These are phyloP conservation scores for Castanea crenata DNA, from an alignment of 306 rosid species.

Conservation along the genomic window DNA sequence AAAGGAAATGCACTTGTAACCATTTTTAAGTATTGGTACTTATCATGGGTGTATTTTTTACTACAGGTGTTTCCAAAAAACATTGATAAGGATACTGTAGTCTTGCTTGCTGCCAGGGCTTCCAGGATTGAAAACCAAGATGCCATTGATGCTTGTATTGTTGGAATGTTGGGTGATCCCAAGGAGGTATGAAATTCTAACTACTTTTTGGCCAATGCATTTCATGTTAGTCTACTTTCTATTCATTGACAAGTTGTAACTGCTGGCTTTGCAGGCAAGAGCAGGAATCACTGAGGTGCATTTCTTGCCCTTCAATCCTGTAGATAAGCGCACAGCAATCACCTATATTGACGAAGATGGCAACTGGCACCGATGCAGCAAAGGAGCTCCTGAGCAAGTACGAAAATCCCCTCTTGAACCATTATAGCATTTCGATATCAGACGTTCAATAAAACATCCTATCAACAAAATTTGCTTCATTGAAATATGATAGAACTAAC, in stretches of 20 bases:
- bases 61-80: conserved; percentile 50
- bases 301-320: conserved; percentile 92
- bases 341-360: conserved; percentile 67
- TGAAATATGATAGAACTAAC: conserved; percentile 13
- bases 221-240: conserved; percentile 5
- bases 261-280: conserved; percentile 59
- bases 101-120: conserved; percentile 76
- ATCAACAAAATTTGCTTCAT: not conserved
- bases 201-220: not conserved
- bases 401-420: not conserved
- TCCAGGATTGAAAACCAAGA: conserved; percentile 86
- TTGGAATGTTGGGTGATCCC: conserved; percentile 78
- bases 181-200: conserved; percentile 57
- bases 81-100: conserved; percentile 51
- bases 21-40: not conserved
- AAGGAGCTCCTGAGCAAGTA: conserved; percentile 98
- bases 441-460: not conserved
- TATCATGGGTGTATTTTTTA: conserved; percentile 16
- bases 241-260: not conserved
- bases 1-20: not conserved
- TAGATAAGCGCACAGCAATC: conserved; percentile 83
- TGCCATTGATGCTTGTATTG: conserved; percentile 88
- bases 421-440: not conserved
- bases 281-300: conserved; percentile 84
- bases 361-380: conserved; percentile 77